Conservation (phyloP, 768 basidiomycete genomes). For the Rhizopogon vinicolor region DNA sequence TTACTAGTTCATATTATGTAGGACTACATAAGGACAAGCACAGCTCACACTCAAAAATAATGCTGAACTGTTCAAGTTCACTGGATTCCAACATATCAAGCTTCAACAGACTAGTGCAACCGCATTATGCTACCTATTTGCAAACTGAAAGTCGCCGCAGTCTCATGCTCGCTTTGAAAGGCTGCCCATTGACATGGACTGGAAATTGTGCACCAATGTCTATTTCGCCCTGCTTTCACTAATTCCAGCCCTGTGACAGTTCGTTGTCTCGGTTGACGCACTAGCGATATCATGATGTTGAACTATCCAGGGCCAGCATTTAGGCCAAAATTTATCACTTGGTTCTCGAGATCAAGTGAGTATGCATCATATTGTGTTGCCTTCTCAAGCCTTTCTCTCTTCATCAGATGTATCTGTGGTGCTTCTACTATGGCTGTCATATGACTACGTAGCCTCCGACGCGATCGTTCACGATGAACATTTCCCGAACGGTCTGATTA, state of each 20-base stretch:
- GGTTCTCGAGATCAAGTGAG: background rate
- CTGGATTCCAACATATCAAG: too few species aligned
- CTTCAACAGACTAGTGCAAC: background rate
- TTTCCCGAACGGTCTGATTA: background rate
- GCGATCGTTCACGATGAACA: background rate
- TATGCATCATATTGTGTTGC: background rate
- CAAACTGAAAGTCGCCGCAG: background rate
- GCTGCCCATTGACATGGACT: too few species aligned
- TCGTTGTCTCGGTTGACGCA: background rate
- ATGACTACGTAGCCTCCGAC: background rate
- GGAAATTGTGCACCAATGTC: too few species aligned
- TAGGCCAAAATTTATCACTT: too few species aligned
- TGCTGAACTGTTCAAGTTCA: background rate
- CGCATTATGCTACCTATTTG: too few species aligned
- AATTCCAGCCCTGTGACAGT: background rate
- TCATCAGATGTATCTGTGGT: background rate
- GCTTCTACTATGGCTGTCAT: background rate
- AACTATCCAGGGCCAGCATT: background rate
- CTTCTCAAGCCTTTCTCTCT: too few species aligned
- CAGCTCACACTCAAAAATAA: background rate
- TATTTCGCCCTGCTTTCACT: too few species aligned
- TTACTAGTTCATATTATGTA: too few species aligned
- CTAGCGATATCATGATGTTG: background rate
- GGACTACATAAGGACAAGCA: too few species aligned
- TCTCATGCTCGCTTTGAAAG: background rate